Percentiles rank a stretch among this genome's conserved stretches.
These are phyloP conservation scores for Paracoccidioides brasiliensis DNA, from an alignment of 2,329 filamentous ascomycete genomes.

Conservation along the genomic window DNA sequence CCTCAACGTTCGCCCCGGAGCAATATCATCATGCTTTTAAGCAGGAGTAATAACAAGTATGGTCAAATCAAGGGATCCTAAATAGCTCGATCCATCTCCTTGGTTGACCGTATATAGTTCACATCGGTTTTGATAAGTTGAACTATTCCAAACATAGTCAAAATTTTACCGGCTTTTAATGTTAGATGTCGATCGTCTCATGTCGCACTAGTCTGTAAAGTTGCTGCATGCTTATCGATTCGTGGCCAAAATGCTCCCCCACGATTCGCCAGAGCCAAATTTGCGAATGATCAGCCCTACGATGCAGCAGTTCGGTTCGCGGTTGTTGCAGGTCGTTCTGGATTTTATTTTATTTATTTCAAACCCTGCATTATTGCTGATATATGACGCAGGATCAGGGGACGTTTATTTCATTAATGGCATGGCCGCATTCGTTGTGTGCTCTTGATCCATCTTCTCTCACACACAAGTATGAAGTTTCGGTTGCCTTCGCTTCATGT, in stretches of 20 bases:
- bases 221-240: neutral
- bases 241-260: neutral
- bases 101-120: too few species aligned
- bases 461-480: constrained; percentile 16
- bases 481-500: constrained; percentile 31
- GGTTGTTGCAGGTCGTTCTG: neutral
- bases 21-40: too few species aligned
- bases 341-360: neutral
- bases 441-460: too few species aligned
- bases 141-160: too few species aligned
- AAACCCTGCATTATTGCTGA: neutral
- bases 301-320: neutral
- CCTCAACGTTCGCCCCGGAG: too few species aligned
- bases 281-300: neutral
- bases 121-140: too few species aligned
- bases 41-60: too few species aligned
- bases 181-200: neutral
- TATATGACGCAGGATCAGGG: neutral
- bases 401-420: too few species aligned
- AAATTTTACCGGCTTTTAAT: too few species aligned
- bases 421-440: too few species aligned
- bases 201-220: neutral
- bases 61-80: too few species aligned
- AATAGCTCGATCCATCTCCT: too few species aligned
- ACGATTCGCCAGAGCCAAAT: neutral